Percentiles rank a stretch among this genome's conserved stretches.
Conservation (phyloP, 345 rosid species). For the Acer saccharum region DNA sequence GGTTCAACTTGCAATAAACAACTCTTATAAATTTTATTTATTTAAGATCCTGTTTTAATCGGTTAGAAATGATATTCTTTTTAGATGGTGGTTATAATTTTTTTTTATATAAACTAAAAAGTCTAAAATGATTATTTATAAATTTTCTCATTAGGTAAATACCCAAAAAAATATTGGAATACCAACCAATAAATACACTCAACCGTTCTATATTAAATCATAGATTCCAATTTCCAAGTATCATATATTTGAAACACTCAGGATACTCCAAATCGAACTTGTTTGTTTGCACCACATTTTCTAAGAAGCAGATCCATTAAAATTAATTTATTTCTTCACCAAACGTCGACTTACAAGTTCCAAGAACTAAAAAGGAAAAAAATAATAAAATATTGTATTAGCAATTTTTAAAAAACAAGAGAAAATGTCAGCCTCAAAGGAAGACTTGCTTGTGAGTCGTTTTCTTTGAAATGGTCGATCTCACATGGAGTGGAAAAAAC, state of each 20-base stretch:
- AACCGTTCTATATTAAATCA: neutral
- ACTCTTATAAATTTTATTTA: too few relatives aligned
- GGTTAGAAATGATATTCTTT: too few relatives aligned
- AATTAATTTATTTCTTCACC: neutral
- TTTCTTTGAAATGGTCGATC: constrained; percentile 31
- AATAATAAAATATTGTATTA: neutral
- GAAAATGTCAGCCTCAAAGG: constrained; percentile 23
- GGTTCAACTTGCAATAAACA: too few relatives aligned
- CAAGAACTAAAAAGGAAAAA: neutral
- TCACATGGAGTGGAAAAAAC: constrained; percentile 29
- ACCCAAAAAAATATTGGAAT: neutral
- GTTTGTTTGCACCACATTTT: neutral
- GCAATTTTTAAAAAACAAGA: neutral
- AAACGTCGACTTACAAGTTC: neutral
- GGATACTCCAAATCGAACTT: neutral
- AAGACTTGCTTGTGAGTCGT: constrained; percentile 15
- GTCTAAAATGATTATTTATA: too few relatives aligned
- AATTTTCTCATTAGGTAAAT: too few relatives aligned
- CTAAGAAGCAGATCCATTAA: neutral
- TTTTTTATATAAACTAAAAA: too few relatives aligned
- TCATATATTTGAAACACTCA: neutral
- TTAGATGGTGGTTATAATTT: too few relatives aligned
- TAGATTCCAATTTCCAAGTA: neutral
- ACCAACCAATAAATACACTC: neutral
- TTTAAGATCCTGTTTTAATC: too few relatives aligned